A percentile compares a stretch with the other conserved stretches of the same genome.
Evolutionary conservation across 768 basidiomycete genomes (phyloP).

Genomic region (Holtermanniella nyarrowii): DNA sequence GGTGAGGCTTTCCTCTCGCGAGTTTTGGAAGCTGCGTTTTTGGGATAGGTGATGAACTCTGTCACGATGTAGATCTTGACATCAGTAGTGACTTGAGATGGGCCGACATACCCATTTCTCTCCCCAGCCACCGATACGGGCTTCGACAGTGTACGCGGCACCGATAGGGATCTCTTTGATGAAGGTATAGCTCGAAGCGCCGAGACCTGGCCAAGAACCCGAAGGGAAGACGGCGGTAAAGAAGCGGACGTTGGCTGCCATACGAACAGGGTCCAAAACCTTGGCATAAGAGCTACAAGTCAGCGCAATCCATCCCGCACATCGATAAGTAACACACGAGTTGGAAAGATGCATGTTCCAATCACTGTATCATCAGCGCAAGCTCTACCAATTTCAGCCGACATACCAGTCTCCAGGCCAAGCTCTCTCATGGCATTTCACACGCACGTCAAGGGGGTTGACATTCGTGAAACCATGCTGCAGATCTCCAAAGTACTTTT

Average conservation of each 20-base stretch:
- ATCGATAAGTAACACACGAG: slow-evolving; percentile 16
- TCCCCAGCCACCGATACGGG: slow-evolving; percentile 37
- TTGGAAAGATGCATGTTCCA: slow-evolving; percentile 34
- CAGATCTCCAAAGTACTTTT: slow-evolving; percentile 20
- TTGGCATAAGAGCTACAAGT: neutral
- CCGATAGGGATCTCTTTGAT: slow-evolving; percentile 40
- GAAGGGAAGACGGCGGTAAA: slow-evolving; percentile 16
- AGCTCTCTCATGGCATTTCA: slow-evolving; percentile 9
- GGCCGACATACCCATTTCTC: slow-evolving; percentile 36
- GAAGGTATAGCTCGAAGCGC: slow-evolving; percentile 32
- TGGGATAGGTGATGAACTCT: slow-evolving; percentile 39
- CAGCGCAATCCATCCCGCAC: neutral
- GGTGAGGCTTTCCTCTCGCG: neutral
- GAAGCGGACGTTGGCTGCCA: neutral
- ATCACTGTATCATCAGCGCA: slow-evolving; percentile 21
- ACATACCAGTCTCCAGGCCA: slow-evolving; percentile 14
- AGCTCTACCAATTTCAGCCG: slow-evolving; percentile 9
- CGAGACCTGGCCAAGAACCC: slow-evolving; percentile 25
- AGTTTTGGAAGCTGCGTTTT: slow-evolving; percentile 12
- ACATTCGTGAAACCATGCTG: slow-evolving; percentile 1
- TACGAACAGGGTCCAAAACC: neutral
- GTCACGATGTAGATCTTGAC: slow-evolving; percentile 35
- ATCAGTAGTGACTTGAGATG: neutral
- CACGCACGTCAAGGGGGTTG: slow-evolving; percentile 1
- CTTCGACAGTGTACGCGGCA: slow-evolving; percentile 34